Base-by-base conservation (phyloP, 371 early-diverging fungal genomes). In the Lichtheimia ramosa region DNA sequence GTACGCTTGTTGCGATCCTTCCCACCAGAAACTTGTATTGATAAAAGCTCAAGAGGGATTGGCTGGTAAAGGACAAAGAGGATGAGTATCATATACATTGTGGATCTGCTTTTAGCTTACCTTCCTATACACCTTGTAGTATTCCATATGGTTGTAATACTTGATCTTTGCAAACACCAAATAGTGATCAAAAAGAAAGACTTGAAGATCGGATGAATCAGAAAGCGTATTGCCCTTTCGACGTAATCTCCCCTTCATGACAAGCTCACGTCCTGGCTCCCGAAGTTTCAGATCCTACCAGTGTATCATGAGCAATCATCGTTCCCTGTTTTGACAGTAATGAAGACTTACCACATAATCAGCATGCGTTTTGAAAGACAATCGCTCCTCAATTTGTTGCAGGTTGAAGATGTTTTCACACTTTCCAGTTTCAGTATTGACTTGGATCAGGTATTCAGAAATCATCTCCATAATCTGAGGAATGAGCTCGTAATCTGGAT, bases 131-230 rank as follows among this genome's bases (percentile, higher is more conserved):
- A 66, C 70, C 50, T 61, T 70, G 58, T 75, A 79, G 18, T 57
- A 56, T 48, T 79, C 79, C 10, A 71, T 53, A 52, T 67, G 64
- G 48, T 73, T 60, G 42, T 65, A 50, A 50, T 63, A 61, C 23
- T 73, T 69, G 43, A 84, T 83, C 65, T 91, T 91, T 52, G 93
- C 86, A 73, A 96, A 74, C 10, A 97, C 74, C 14, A 97, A 75
- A 43, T 84, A 81, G 71, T 97, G 93, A 65, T 97, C 97, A 56
- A 97, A 91, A 51, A 96, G 68, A 63, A 94, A 92, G 16, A 94
- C 83, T 51, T 81, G 82, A 1, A 96, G 63, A 24, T 91, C 89
- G 0, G 85, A 77, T 15, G 79, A 72, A 43, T 90, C 91, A 7
- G 87, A 73, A 68, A 60, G 57, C 14, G 85, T 85, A 50, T 84